Evolutionary conservation across 1,284 basidiomycete species (phyloP), one percentile per base, ranked within the genome.

Genomic region (Cryptococcus sp.): DNA sequence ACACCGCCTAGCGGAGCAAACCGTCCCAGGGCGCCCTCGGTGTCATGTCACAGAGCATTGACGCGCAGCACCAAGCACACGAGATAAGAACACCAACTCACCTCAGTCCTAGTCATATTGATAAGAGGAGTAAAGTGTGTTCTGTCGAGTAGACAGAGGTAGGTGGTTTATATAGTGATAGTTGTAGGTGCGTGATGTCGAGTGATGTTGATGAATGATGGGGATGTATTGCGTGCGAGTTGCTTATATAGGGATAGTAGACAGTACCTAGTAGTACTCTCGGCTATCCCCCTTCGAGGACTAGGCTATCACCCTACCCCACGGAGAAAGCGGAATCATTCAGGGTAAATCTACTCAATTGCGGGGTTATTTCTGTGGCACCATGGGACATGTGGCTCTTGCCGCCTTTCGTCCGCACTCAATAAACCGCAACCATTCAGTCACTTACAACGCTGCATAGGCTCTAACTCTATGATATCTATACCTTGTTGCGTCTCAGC

Each of bases 41-140:
- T 28, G 5, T 28, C 28, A 11, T 28, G 11, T 28, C 28, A 28
- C 11, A 4, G 5, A 28, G 28, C 5, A 28, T 11, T 5, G 28
- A 28, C 28, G 11, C 11, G 28, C 5, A 28, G 28, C 28, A 4
- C 28, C 4, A 28, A 28, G 4, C 28, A 28, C 28, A 11, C 28
- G 28, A 28, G 28, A 28, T 28, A 28, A 11, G 36, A 39, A 19
- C 7, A 39, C 36, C 36, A 39, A 53, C 62, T 55, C 46, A 62
- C 62, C 60, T 64, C 62, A 40, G 62, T 64, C 48, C 62, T 64
- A 49, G 62, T 64, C 62, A 64, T 64, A 32, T 56, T 61, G 55
- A 13, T 40, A 18, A 21, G 28, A n/a, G n/a, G n/a, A 28, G 28
- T 28, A 5, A 28, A 28, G 4, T 4, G 11, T 28, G 28, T 28